A percentile compares a stretch with the other conserved stretches of the same genome.
These are phyloP conservation scores for Hygrophorus pudorinus DNA, from an alignment of 768 basidiomycete genomes.

Conservation along the genomic window DNA sequence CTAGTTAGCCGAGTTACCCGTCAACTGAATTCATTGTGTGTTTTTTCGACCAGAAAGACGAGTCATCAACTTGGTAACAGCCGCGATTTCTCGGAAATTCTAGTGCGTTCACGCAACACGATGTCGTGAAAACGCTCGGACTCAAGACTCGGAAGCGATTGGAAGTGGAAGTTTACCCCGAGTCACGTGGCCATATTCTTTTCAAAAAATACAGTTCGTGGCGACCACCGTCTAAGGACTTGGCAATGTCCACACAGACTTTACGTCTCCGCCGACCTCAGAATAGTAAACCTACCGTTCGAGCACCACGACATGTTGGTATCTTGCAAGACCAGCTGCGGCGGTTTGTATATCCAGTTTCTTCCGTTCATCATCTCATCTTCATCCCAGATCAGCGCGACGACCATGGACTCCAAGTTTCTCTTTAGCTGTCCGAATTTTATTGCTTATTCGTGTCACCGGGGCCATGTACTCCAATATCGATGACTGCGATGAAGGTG, in stretches of 20 bases:
- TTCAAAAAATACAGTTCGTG: too few relatives aligned
- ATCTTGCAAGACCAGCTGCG: conserved; percentile 76
- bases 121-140: too few relatives aligned
- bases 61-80: too few relatives aligned
- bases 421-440: conserved; percentile 71
- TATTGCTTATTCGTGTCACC: conserved; percentile 70
- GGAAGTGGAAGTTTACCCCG: too few relatives aligned
- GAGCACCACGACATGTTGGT: conserved; percentile 44
- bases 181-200: too few relatives aligned
- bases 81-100: too few relatives aligned
- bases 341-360: conserved; percentile 33
- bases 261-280: conserved; percentile 42
- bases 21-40: too few relatives aligned
- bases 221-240: too few relatives aligned
- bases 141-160: too few relatives aligned
- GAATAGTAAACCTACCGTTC: conserved; percentile 17
- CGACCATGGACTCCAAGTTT: conserved; percentile 84
- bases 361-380: conserved; percentile 6
- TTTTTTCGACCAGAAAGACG: too few relatives aligned
- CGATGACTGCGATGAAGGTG: conserved; percentile 96
- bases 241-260: conserved; percentile 23
- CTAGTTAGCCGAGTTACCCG: too few relatives aligned
- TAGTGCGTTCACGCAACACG: too few relatives aligned
- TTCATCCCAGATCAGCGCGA: conserved; percentile 42
- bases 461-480: conserved; percentile 95